Percentiles rank a stretch among this genome's conserved stretches.
Evolutionary conservation across 2,329 filamentous ascomycete genomes (phyloP).

Genomic region (Stachybotrys chartarum): DNA sequence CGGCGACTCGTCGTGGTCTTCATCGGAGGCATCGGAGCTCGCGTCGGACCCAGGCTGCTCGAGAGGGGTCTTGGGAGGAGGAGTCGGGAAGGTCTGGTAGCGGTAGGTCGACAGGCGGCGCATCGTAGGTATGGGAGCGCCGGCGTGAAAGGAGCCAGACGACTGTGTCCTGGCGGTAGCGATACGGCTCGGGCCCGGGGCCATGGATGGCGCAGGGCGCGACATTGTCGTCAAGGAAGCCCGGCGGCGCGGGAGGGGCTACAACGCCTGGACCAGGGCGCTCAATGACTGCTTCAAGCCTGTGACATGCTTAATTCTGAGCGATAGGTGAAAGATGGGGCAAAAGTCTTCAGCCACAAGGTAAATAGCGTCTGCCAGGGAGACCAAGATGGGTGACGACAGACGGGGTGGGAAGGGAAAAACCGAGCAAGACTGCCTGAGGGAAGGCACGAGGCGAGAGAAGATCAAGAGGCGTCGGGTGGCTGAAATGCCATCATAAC

Average conservation of each 20-base stretch:
- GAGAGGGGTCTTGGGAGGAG: slow-evolving; percentile 61
- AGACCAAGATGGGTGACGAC: neutral
- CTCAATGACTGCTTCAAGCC: neutral
- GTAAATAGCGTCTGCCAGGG: neutral
- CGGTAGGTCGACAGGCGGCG: slow-evolving; percentile 43
- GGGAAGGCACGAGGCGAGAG: neutral
- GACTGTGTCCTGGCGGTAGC: slow-evolving; percentile 15
- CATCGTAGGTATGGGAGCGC: slow-evolving; percentile 37
- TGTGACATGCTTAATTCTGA: neutral
- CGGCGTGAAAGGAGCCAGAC: slow-evolving; percentile 44
- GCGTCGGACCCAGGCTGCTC: slow-evolving; percentile 29
- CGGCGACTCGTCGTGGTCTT: slow-evolving; percentile 55
- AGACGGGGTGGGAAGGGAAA: neutral
- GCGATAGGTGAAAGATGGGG: neutral
- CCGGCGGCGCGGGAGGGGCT: neutral
- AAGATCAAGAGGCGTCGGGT: neutral
- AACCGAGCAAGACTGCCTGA: neutral
- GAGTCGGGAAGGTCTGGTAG: slow-evolving; percentile 77
- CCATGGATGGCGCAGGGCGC: neutral
- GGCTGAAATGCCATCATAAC: neutral
- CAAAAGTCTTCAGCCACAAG: neutral
- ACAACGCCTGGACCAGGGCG: neutral
- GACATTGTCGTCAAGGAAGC: neutral
- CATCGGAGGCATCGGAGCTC: slow-evolving; percentile 18
- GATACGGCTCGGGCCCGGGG: neutral